Evolutionary conservation across 495 filamentous ascomycete species (phyloP), one percentile per base, ranked within the genome.

Genomic region (Trypethelium eluteriae): DNA sequence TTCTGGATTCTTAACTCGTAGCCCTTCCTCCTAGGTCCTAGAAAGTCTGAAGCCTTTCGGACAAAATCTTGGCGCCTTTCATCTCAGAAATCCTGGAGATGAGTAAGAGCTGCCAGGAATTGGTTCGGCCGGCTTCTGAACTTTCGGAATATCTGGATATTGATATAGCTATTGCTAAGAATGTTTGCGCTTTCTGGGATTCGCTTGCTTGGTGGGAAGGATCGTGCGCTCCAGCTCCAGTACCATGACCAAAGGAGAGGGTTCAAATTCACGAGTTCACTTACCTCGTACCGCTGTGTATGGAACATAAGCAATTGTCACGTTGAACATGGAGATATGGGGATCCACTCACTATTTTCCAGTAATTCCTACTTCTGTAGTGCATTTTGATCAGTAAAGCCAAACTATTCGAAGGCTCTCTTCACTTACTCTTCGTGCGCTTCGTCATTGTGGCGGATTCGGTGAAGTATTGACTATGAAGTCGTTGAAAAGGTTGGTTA

Each of bases 371-470:
- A 96, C 93, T 90, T 96, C 83, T 86, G 72, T 47, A 64, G 72
- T 47, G 64, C 50, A 62, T 62, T 53, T 61, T 38, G 65, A 71
- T 83, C 75, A 68, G 79, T 70, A 70, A 67, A 62, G 62, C 63
- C 56, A 65, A 68, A 50, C 38, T 25, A 57, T 25, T 63, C 57
- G 68, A 66, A 25, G 5, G 36, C 34, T 38, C 16, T 63, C 39
- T 62, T 6, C 66, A 78, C 82, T 74, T 77, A 85, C 83, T 96
- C 89, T 96, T 96, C 65, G 92, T 96, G 82, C 92, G 86, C 84
- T 96, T 96, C 76, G 92, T 93, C 92, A 96, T 96, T 79, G 87
- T 91, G 85, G 50, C 68, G 78, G 79, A 65, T 67, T 63, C 66
- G 66, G 68, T 25, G 36, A 50, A 72, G 72, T 66, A 57, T 36